These are phyloP conservation scores for Aspergillus caelatus DNA, from an alignment of 2,329 filamentous ascomycete genomes.

Conservation along the genomic window DNA sequence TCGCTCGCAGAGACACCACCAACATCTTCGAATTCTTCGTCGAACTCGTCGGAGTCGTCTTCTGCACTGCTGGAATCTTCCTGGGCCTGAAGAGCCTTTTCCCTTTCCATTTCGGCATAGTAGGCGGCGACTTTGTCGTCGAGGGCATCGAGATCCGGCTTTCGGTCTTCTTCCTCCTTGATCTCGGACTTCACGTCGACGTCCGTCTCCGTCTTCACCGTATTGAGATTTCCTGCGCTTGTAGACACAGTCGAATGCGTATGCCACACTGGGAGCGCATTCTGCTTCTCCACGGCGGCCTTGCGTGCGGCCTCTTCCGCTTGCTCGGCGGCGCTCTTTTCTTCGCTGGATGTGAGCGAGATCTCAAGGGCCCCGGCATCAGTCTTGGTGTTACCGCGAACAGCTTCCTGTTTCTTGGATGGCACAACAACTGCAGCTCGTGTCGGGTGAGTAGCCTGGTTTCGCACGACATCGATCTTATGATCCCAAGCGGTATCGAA, in stretches of 20 bases:
- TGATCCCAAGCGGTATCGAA: slow-evolving; percentile 54
- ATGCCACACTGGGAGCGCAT: slow-evolving; percentile 56
- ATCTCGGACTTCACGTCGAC: slow-evolving; percentile 41
- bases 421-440: slow-evolving; percentile 46
- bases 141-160: slow-evolving; percentile 44
- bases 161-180: slow-evolving; percentile 45
- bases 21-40: slow-evolving; percentile 50
- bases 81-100: slow-evolving; percentile 45
- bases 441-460: slow-evolving; percentile 45
- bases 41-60: slow-evolving; percentile 44
- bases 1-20: slow-evolving; percentile 42
- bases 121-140: slow-evolving; percentile 52
- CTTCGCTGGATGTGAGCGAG: slow-evolving; percentile 51
- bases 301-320: slow-evolving; percentile 52
- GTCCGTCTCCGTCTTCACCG: slow-evolving; percentile 35
- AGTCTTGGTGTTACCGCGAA: slow-evolving; percentile 47
- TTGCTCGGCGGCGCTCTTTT: slow-evolving; percentile 53
- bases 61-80: slow-evolving; percentile 46
- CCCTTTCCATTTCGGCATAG: slow-evolving; percentile 49
- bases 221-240: slow-evolving; percentile 24
- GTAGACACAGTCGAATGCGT: slow-evolving; percentile 53
- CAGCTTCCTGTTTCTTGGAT: slow-evolving; percentile 41
- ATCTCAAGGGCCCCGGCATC: slow-evolving; percentile 51
- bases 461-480: slow-evolving; percentile 49
- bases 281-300: slow-evolving; percentile 53